These are phyloP conservation scores for Aspergillus avenaceus DNA, from an alignment of 495 filamentous ascomycete species.

Conservation along the genomic window DNA sequence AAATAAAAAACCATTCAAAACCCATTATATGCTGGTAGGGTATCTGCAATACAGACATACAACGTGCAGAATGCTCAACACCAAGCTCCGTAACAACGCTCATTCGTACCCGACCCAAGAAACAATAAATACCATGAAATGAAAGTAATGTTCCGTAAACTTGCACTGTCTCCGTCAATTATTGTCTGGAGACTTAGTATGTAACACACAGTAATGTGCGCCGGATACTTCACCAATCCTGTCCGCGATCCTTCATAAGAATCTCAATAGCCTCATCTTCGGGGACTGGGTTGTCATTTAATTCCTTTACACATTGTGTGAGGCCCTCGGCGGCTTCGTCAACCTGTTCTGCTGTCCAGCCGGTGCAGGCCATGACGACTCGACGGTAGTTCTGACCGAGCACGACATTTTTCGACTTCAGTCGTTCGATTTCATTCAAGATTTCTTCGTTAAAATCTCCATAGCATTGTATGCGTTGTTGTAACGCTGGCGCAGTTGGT, in stretches of 20 bases:
- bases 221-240: slow-evolving; percentile 44
- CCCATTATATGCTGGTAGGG: slow-evolving; percentile 18
- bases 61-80: slow-evolving; percentile 6
- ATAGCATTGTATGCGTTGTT: slow-evolving; percentile 29
- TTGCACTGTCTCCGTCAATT: background rate
- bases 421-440: slow-evolving; percentile 31
- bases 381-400: slow-evolving; percentile 45
- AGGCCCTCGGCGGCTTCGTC: slow-evolving; percentile 45
- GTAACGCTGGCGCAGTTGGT: slow-evolving; percentile 24
- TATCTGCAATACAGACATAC: slow-evolving; percentile 22
- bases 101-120: background rate
- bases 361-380: slow-evolving; percentile 48
- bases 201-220: background rate
- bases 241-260: slow-evolving; percentile 45
- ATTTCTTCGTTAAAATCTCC: slow-evolving; percentile 31
- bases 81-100: slow-evolving; percentile 14
- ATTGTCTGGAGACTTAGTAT: background rate
- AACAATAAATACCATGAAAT: slow-evolving; percentile 2
- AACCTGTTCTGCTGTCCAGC: slow-evolving; percentile 42
- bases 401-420: slow-evolving; percentile 43
- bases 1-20: slow-evolving; percentile 5
- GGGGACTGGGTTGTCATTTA: slow-evolving; percentile 45
- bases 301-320: slow-evolving; percentile 44
- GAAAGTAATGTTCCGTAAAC: background rate
- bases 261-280: slow-evolving; percentile 47